Evolutionary conservation across 805 yeast species (phyloP), one percentile per base, ranked within the genome.

Genomic region (Saccharomyces jurei): DNA sequence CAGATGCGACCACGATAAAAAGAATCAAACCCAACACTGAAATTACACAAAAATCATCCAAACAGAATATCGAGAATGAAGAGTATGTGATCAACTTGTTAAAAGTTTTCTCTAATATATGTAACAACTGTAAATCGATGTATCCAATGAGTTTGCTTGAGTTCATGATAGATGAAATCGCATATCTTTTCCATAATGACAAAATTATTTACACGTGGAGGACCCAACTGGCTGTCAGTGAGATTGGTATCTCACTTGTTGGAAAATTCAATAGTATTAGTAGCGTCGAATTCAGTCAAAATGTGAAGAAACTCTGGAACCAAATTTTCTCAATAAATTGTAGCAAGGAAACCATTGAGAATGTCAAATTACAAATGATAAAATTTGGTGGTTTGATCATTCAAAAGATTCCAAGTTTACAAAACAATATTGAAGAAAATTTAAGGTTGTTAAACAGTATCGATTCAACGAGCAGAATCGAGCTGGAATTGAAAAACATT

Each of bases 181-280:
- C 54, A 4, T 48, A 54, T 3, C 59, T 75, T 65, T 70, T 66
- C 64, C 63, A 60, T 29, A 56, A 65, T 52, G 49, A 66, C 52
- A 52, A 50, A 25, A 49, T 69, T 32, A 52, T 73, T 1, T 71
- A 72, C 51, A 79, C 88, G 0, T 86, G 92, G 92, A 77, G 86
- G 60, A 75, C 84, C 1, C 81, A 82, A 59, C 55, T 77, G 1
- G 74, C 76, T 1, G 69, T 71, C 21, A 76, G 73, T 58, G 82
- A 80, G 51, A 71, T 74, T 9, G 66, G 80, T 28, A 63, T 52
- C 1, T 54, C 56, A 8, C 32, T 72, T 10, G 51, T 61, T 1
- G 58, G 60, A 2, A 14, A 58, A 44, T 17, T 53, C 61, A 52
- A 32, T 14, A 32, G 50, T 6, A 51, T 49, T 29, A 27, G 21